phyloP scores from a whole-genome alignment of 2,329 filamentous ascomycete species.

The Nothophoma quercina region DNA sequence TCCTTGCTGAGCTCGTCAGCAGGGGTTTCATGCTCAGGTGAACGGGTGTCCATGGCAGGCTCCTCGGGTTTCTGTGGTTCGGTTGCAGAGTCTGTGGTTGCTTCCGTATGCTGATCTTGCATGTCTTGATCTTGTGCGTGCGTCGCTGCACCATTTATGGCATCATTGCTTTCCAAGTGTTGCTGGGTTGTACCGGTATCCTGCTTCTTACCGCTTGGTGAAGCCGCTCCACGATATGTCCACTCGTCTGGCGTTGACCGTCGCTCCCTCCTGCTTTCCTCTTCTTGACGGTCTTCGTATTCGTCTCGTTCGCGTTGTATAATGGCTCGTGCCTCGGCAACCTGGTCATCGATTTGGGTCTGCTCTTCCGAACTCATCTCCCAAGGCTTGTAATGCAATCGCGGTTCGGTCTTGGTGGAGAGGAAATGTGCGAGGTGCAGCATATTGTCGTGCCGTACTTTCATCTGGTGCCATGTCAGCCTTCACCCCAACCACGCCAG shows the following conservation, averaged over 20 bases:
- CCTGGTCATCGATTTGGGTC: conserved; percentile 73
- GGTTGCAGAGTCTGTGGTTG: conserved; percentile 26
- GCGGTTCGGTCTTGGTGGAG: conserved; percentile 73
- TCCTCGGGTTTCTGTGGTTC: conserved; percentile 23
- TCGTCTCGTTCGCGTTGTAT: conserved; percentile 72
- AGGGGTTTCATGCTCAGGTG: conserved; percentile 36
- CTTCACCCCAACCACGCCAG: conserved; percentile 8
- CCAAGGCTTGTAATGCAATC: conserved; percentile 85
- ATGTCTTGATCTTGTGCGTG: conserved; percentile 34
- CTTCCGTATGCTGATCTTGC: conserved; percentile 34
- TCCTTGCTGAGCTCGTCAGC: conserved; percentile 51
- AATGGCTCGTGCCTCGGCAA: conserved; percentile 67
- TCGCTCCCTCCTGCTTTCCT: conserved; percentile 34
- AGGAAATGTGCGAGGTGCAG: conserved; percentile 76
- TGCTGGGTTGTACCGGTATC: conserved; percentile 31
- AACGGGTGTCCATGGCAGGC: conserved; percentile 27
- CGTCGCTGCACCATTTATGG: conserved; percentile 33
- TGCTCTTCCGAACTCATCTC: conserved; percentile 74
- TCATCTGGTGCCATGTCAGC: conserved; percentile 67
- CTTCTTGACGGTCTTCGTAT: conserved; percentile 59
- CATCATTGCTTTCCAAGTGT: conserved; percentile 30
- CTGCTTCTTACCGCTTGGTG: conserved; percentile 34
- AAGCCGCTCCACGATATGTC: conserved; percentile 24
- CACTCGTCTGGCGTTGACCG: conserved; percentile 17
- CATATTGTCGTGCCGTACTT: conserved; percentile 74